Evolutionary conservation across 129 eudicot species (phyloP).

Genomic region (Logfia minima): DNA sequence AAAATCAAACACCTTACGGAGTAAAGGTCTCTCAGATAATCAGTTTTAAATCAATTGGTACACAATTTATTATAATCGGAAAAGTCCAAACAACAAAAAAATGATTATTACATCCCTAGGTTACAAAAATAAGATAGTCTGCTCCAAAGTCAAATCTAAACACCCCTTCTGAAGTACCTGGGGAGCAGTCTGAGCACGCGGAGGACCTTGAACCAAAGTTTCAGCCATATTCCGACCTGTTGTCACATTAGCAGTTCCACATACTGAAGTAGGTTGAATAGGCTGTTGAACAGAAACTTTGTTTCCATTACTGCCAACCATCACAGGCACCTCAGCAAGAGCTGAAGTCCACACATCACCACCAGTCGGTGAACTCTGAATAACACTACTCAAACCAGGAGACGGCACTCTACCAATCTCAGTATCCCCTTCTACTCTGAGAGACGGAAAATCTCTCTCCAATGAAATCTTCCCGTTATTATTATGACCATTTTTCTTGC

Average conservation of each 20-base stretch:
- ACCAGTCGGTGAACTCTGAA: slow-evolving; percentile 72
- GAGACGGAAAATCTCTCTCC: slow-evolving; percentile 80
- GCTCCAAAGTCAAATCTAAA: not conserved
- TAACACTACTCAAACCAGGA: slow-evolving; percentile 69
- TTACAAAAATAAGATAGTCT: not conserved
- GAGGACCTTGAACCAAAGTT: slow-evolving; percentile 78
- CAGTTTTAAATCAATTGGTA: too few species aligned
- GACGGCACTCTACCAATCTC: slow-evolving; percentile 66
- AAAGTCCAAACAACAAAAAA: too few species aligned
- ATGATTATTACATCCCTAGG: not conserved
- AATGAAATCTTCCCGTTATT: slow-evolving; percentile 48
- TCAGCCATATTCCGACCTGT: slow-evolving; percentile 88
- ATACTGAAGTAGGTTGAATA: slow-evolving; percentile 31
- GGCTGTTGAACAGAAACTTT: slow-evolving; percentile 28
- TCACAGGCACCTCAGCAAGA: slow-evolving; percentile 79
- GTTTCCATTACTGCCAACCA: slow-evolving; percentile 46
- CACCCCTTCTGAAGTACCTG: slow-evolving; percentile 45
- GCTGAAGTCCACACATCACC: slow-evolving; percentile 94
- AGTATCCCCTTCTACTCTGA: slow-evolving; percentile 64
- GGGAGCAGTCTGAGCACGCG: slow-evolving; percentile 58
- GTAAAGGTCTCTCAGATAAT: not conserved
- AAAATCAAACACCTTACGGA: not conserved
- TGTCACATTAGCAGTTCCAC: slow-evolving; percentile 32
- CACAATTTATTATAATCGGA: too few species aligned
- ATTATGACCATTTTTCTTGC: slow-evolving; percentile 37